A percentile compares a stretch with the other conserved stretches of the same genome.
These are phyloP conservation scores for Arabidopsis lyrata DNA, from an alignment of 441 rosid genomes.

Conservation along the genomic window DNA sequence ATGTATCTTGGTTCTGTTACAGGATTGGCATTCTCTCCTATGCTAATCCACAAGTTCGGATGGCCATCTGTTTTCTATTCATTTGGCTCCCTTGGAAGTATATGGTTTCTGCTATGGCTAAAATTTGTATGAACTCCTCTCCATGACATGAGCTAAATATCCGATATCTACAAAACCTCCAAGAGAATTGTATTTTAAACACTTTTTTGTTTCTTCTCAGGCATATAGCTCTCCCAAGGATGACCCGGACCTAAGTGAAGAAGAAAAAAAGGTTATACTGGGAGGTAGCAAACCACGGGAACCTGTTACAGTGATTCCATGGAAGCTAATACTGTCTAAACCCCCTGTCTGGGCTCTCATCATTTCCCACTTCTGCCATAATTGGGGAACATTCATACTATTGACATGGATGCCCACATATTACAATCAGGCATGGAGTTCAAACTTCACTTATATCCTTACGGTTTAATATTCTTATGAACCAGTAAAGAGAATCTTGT, in stretches of 20 bases:
- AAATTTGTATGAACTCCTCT: constrained; percentile 58
- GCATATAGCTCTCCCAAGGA: constrained; percentile 92
- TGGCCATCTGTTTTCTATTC: constrained; percentile 98
- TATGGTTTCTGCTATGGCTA: constrained; percentile 90
- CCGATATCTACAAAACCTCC: constrained; percentile 31
- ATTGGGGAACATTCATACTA: constrained; percentile 98
- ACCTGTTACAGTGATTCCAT: constrained; percentile 89
- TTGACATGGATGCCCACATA: constrained; percentile 99
- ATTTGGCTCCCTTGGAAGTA: constrained; percentile 94
- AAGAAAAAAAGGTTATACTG: constrained; percentile 72
- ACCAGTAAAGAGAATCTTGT: background rate
- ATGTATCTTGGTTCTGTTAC: constrained; percentile 99
- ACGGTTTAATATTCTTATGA: background rate
- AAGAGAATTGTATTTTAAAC: constrained; percentile 8
- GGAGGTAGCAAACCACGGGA: constrained; percentile 73
- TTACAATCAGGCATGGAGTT: constrained; percentile 86
- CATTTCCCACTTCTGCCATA: constrained; percentile 95
- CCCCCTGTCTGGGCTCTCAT: constrained; percentile 99
- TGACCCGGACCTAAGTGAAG: constrained; percentile 74
- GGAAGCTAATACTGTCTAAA: constrained; percentile 92
- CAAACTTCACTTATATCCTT: constrained; percentile 14
- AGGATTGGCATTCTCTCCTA: constrained; percentile 87
- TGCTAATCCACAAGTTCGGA: constrained; percentile 84
- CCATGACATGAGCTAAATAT: constrained; percentile 22
- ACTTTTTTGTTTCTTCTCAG: constrained; percentile 53